Percentiles rank a stretch among this genome's conserved stretches.
These are phyloP conservation scores for Solanum pinnatisectum DNA, from an alignment of 257 asterid genomes.

Conservation along the genomic window DNA sequence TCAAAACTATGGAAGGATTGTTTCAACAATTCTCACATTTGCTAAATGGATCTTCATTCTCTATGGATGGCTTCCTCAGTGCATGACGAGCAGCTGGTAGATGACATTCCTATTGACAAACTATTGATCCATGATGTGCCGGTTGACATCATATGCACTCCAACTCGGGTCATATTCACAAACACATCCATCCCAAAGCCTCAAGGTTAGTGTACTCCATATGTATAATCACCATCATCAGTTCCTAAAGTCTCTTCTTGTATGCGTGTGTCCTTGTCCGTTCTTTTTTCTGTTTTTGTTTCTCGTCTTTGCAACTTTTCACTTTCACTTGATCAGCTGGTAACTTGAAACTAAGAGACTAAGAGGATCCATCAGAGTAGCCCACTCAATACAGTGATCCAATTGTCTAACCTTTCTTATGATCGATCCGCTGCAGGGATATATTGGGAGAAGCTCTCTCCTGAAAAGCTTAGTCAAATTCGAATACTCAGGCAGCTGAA, in stretches of 20 bases:
- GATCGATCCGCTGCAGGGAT: constrained; percentile 37
- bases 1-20: neutral
- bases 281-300: neutral
- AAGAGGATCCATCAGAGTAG: neutral
- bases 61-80: constrained; percentile 31
- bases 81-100: constrained; percentile 74
- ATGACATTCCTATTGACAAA: constrained; percentile 72
- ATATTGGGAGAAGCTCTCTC: constrained; percentile 90
- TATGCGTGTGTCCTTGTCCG: neutral
- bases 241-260: neutral
- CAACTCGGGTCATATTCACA: constrained; percentile 67
- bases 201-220: constrained; percentile 44
- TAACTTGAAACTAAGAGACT: neutral
- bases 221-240: neutral
- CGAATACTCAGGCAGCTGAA: constrained; percentile 71
- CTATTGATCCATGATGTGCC: constrained; percentile 82
- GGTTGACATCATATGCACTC: constrained; percentile 90
- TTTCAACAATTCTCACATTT: neutral
- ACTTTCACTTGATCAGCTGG: neutral
- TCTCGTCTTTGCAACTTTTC: neutral
- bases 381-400: neutral
- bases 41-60: neutral
- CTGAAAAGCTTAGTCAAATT: constrained; percentile 82
- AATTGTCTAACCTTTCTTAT: neutral
- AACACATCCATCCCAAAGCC: constrained; percentile 84